A percentile compares a stretch with the other conserved stretches of the same genome.
Evolutionary conservation across 2,329 filamentous ascomycete species (phyloP).

Genomic region (Fusarium sp.): DNA sequence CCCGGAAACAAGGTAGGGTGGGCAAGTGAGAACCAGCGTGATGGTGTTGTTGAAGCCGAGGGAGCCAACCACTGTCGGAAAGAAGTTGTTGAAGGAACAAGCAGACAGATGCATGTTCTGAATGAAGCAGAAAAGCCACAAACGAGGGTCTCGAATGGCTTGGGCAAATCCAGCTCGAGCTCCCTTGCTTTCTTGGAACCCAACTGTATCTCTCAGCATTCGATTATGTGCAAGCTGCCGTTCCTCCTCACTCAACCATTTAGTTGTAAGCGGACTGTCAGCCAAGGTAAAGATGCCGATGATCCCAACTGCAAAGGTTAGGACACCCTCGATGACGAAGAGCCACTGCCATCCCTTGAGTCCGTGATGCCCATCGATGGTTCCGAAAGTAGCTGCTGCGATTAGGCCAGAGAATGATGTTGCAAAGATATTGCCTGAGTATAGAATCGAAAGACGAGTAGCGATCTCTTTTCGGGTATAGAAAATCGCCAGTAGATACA

Average conservation of each 20-base stretch:
- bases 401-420: slow-evolving; percentile 57
- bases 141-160: slow-evolving; percentile 45
- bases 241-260: slow-evolving; percentile 50
- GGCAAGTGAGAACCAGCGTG: slow-evolving; percentile 58
- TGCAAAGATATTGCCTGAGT: slow-evolving; percentile 47
- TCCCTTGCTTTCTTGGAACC: slow-evolving; percentile 50
- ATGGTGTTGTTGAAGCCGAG: slow-evolving; percentile 51
- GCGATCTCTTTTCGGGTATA: slow-evolving; percentile 54
- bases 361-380: slow-evolving; percentile 42
- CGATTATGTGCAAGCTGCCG: slow-evolving; percentile 56
- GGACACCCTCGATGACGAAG: slow-evolving; percentile 47
- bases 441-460: slow-evolving; percentile 46
- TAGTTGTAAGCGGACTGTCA: slow-evolving; percentile 52
- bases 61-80: slow-evolving; percentile 48
- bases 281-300: slow-evolving; percentile 50
- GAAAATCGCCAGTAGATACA: slow-evolving; percentile 54
- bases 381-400: slow-evolving; percentile 54
- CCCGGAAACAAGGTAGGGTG: slow-evolving; percentile 57
- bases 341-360: slow-evolving; percentile 50
- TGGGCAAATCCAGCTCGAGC: slow-evolving; percentile 48
- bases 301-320: slow-evolving; percentile 46
- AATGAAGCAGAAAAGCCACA: slow-evolving; percentile 50
- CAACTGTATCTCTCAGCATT: slow-evolving; percentile 48
- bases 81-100: slow-evolving; percentile 48
- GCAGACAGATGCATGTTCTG: slow-evolving; percentile 53